Evolutionary conservation across 78 protist genomes (phyloP), one percentile per base, ranked within the genome.

Genomic region (Dictyostelium capitatum): DNA sequence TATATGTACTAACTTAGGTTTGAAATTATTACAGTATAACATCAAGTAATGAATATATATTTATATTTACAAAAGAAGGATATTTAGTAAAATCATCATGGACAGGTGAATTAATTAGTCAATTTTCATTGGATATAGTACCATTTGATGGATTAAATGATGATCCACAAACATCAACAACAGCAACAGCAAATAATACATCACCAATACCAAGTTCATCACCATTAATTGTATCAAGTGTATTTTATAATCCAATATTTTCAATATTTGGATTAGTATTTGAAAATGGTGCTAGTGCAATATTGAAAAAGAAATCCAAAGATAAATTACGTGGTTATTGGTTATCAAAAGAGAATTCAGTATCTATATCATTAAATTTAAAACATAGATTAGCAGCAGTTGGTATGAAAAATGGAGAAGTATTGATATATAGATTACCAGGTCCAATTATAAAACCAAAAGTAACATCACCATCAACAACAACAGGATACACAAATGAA

Each of bases 101-200:
- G 92, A 87, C 92, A 11, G 92, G 92, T 65, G 92, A 87, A 30
- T 32, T 87, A 15, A 87, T 87, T n/a, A 87, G 83, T 77, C 92
- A 87, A 59, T 87, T 87, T 32, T 77, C 92, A 19, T 59, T 87
- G 59, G 92, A 87, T 64, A 69, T 87, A 10, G 92, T 87, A 17
- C 83, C 83, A 19, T 75, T 87, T 64, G 82, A 74, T 50, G 79
- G 79, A 43, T 43, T 72, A 30, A 72, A 69, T 50, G 92, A 62
- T 30, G 7, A 2, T 15, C 6, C 17, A 2, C n/a, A 47, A 6
- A 9, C 14, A 7, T 30, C 23, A 8, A 37, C 43, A 37, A 37
- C 43, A n/a, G n/a, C 43, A 37, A n/a, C 28, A 82, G 64, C 54
- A 54, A 4, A 32, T 6, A 28, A 47, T 14, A 9, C 43, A 37